A percentile compares a stretch with the other conserved stretches of the same genome.
These are phyloP conservation scores for Dentipellis fragilis DNA, from an alignment of 768 basidiomycete genomes.

Conservation along the genomic window DNA sequence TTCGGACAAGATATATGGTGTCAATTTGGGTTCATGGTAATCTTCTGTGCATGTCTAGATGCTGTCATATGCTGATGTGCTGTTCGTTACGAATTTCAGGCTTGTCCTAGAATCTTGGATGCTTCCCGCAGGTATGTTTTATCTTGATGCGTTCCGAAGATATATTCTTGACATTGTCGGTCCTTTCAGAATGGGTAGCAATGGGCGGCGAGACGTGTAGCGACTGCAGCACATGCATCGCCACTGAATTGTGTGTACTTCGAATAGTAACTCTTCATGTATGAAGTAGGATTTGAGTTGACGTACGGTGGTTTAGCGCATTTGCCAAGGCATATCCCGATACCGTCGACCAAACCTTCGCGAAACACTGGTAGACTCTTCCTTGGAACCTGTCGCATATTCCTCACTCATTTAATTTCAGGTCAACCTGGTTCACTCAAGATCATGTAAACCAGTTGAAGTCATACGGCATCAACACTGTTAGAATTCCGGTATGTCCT, in stretches of 20 bases:
- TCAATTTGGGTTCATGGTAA: slow-evolving; percentile 61
- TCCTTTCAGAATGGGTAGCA: slow-evolving; percentile 44
- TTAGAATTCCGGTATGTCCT: slow-evolving; percentile 57
- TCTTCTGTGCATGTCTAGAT: slow-evolving; percentile 5
- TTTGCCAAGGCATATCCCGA: slow-evolving; percentile 50
- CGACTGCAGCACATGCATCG: slow-evolving; percentile 55
- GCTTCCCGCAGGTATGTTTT: slow-evolving; percentile 47
- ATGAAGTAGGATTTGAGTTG: neutral
- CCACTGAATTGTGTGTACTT: slow-evolving; percentile 49
- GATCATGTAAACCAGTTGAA: slow-evolving; percentile 45
- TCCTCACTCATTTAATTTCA: slow-evolving; percentile 14
- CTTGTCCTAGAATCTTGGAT: slow-evolving; percentile 77
- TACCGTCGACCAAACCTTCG: slow-evolving; percentile 48
- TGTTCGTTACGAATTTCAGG: slow-evolving; percentile 29
- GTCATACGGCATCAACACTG: slow-evolving; percentile 57
- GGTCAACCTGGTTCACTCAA: slow-evolving; percentile 66
- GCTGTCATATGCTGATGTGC: neutral
- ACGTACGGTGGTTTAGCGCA: slow-evolving; percentile 29
- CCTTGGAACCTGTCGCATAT: neutral
- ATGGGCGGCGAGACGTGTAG: slow-evolving; percentile 65
- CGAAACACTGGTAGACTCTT: slow-evolving; percentile 45
- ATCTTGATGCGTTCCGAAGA: neutral
- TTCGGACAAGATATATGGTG: slow-evolving; percentile 52
- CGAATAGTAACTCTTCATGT: neutral
- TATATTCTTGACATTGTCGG: neutral